Base-by-base conservation (phyloP, 2,329 filamentous ascomycete species). In the Alternaria sp. region DNA sequence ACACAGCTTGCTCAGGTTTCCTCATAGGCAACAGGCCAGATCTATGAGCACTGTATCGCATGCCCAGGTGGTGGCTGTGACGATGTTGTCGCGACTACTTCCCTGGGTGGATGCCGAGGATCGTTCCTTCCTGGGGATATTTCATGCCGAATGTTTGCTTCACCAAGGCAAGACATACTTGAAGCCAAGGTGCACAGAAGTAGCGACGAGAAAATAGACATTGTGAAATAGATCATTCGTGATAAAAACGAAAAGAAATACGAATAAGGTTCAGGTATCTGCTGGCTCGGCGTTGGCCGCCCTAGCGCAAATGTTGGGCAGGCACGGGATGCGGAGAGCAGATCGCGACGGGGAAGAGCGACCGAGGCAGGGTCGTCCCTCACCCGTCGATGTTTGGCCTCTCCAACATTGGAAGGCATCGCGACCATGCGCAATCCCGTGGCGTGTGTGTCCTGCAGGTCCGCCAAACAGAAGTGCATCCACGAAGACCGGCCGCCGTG, bases 401-500 rank as follows among this genome's bases (percentile, higher is more conserved):
- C 28, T 26, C 33, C 25, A 7, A 37, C 33, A 37, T 37, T 37
- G 33, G 33, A 37, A 25, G 23, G 8, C 45, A 44, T 56, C 55
- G 51, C 51, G 37, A 58, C 59, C 20, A 81, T 81, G 79, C 71
- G 79, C 61, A 81, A 81, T 61, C 79, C 79, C 20, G 75, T 81
- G 23, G 79, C 79, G 12, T 81, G 79, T 54, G 71, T 79, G 20
- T 73, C 78, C 44, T 81, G 79, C 55, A 73, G 79, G 44, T 78
- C 72, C 63, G 78, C 78, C 12, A 81, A 81, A 71, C 79, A 80
- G 63, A 75, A 76, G 65, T 80, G 79, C 70, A 75, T 80, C 58
- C 79, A 81, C 69, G 71, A 79, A 57, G 78, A 80, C 68, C 69
- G 69, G 37, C 78, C 79, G 58, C 78, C 79, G 8, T 81, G 79